Evolutionary conservation across 2,329 filamentous ascomycete species (phyloP).

Genomic region (Ploettnerulaceae sp.): DNA sequence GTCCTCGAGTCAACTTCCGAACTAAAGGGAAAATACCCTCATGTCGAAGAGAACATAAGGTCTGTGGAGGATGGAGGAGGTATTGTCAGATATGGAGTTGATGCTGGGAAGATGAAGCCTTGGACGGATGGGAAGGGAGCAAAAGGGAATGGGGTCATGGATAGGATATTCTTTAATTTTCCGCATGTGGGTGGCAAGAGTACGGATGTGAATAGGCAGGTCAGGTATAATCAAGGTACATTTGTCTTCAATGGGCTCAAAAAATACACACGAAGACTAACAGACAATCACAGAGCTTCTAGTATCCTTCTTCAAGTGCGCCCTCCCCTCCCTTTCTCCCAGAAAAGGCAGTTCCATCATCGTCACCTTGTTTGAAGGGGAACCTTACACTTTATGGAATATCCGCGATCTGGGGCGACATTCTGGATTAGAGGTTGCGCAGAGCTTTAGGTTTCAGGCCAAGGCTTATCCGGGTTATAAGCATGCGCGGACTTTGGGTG

Average conservation of each 20-base stretch:
- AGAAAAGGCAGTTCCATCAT: conserved; percentile 54
- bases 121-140: conserved; percentile 30
- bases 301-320: conserved; percentile 60
- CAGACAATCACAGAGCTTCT: conserved; percentile 49
- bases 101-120: conserved; percentile 60
- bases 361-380: conserved; percentile 85
- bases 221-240: conserved; percentile 73
- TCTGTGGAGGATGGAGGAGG: conserved; percentile 41
- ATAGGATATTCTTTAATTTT: conserved; percentile 91
- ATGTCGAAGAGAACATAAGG: conserved; percentile 55
- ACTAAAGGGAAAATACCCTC: conserved; percentile 69
- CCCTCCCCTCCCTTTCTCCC: conserved; percentile 47
- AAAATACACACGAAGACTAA: background rate
- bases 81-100: conserved; percentile 55
- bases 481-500: conserved; percentile 69
- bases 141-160: conserved; percentile 44
- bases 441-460: conserved; percentile 65
- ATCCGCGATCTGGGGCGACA: conserved; percentile 81
- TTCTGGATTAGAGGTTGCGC: conserved; percentile 62
- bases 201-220: conserved; percentile 91
- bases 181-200: conserved; percentile 90
- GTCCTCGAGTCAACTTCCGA: conserved; percentile 57
- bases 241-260: background rate
- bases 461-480: conserved; percentile 66
- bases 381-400: conserved; percentile 96